Percentiles rank a stretch among this genome's conserved stretches.
Evolutionary conservation across 495 filamentous ascomycete genomes (phyloP).

Genomic region (Extremus antarcticus): DNA sequence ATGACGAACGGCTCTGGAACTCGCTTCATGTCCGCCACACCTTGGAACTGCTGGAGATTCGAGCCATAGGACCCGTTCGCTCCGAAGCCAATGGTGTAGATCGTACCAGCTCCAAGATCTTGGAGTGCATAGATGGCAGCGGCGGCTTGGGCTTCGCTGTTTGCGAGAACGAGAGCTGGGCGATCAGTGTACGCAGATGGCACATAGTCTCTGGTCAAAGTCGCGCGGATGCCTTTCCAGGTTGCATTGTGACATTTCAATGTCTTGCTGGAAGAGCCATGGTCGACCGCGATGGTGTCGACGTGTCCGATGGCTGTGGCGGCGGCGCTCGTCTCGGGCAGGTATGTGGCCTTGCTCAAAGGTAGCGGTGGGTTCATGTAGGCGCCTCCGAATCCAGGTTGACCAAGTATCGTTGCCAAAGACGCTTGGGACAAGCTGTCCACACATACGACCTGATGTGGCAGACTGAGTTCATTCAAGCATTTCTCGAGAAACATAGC

Average conservation of each 20-base stretch:
- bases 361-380: conserved; percentile 61
- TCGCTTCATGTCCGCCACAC: conserved; percentile 63
- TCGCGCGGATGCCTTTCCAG: conserved; percentile 75
- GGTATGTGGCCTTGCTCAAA: conserved; percentile 39
- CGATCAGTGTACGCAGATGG: conserved; percentile 67
- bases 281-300: conserved; percentile 62
- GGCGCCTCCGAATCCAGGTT: conserved; percentile 66
- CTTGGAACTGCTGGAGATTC: conserved; percentile 66
- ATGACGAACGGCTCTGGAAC: conserved; percentile 70
- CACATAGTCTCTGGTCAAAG: conserved; percentile 67
- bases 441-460: conserved; percentile 65
- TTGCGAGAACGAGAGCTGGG: conserved; percentile 62
- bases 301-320: conserved; percentile 65
- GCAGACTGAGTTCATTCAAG: conserved; percentile 76
- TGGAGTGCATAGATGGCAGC: conserved; percentile 65
- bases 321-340: conserved; percentile 58
- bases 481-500: conserved; percentile 81
- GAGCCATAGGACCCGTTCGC: conserved; percentile 50
- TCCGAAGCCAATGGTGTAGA: conserved; percentile 77
- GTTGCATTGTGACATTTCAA: conserved; percentile 68
- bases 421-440: conserved; percentile 55
- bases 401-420: conserved; percentile 54
- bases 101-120: conserved; percentile 61
- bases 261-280: conserved; percentile 19
- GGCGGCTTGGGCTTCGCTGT: conserved; percentile 57